Evolutionary conservation across 306 rosid species (phyloP).

Genomic region (Arachis hypogaea): DNA sequence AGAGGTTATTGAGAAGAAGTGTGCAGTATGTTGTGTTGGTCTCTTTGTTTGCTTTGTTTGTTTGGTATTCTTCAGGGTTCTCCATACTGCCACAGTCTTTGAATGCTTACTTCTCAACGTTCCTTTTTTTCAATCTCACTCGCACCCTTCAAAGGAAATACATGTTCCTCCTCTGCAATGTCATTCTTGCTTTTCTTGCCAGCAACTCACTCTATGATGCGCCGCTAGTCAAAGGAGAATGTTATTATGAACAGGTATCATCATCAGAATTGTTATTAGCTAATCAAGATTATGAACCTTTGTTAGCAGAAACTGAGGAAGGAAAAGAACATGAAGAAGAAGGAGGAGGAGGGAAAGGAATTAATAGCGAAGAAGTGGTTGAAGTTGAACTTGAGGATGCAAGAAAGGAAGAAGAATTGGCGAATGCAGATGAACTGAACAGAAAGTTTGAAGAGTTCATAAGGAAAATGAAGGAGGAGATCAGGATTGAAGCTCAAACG

Average conservation of each 20-base stretch:
- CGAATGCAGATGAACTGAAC: constrained; percentile 66
- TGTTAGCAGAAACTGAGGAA: background rate
- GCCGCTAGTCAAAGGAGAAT: constrained; percentile 8
- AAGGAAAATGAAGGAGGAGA: constrained; percentile 57
- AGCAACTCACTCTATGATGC: constrained; percentile 35
- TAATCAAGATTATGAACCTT: background rate
- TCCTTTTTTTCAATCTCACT: constrained; percentile 52
- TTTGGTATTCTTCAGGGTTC: constrained; percentile 46
- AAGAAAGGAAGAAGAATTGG: constrained; percentile 43
- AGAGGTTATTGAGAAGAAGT: constrained; percentile 43
- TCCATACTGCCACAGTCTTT: constrained; percentile 52
- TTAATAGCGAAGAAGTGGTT: background rate
- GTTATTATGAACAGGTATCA: background rate
- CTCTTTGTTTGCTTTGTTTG: constrained; percentile 45
- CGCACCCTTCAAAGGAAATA: constrained; percentile 66
- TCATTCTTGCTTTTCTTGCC: constrained; percentile 65
- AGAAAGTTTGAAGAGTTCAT: constrained; percentile 76
- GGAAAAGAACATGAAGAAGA: background rate
- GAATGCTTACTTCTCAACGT: constrained; percentile 58
- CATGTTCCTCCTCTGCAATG: constrained; percentile 74
- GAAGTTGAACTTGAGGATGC: constrained; percentile 2
- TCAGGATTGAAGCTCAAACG: constrained; percentile 55
- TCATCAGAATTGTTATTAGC: constrained; percentile 6
- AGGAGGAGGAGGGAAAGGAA: background rate
- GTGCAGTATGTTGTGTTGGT: constrained; percentile 42